Evolutionary conservation across 139 green algal species (phyloP), one percentile per base, ranked within the genome.

Genomic region (Micractinium sp.): DNA sequence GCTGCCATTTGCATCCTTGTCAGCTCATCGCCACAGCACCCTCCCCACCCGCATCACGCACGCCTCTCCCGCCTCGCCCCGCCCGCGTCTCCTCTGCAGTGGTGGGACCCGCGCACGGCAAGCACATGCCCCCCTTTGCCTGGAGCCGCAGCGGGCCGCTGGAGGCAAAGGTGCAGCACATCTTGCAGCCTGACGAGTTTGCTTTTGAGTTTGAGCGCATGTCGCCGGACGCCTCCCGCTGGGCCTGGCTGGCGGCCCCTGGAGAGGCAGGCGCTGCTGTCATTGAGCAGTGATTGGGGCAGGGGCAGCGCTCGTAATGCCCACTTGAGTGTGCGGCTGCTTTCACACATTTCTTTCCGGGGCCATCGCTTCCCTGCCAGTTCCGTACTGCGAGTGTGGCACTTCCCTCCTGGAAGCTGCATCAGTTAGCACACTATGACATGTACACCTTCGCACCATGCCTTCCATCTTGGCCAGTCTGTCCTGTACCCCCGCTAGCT

Each of bases 141-240:
- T 90, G 87, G 87, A 82, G 85, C 71, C 29, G 31, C 71, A 77
- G 25, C 35, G 78, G 63, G 3, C 2, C 35, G 1, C 35, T 85
- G 36, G 87, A 69, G 25, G 38, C 35, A 18, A 1, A 13, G 2
- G 60, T 71, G 63, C 23, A 60, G 15, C 87, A 90, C 63, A 23
- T 81, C 9, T 39, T 78, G 22, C 87, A 90, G 66, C 78, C 87
- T 1, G 41, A 80, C 5, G 39, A 19, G 38, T 90, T 81, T 71
- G 78, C 73, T 22, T 90, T 75, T 18, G 20, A 71, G 4, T 90
- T 90, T 38, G 87, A 86, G 39, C 78, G 63, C 3, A 86, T 90
- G 78, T 73, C 39, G 3, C 38, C 31, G 9, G 29, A 84, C 16
- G n/a, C 61, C 19, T 23, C 25, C 0, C 61, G 2, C 13, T 90